Evolutionary conservation across 768 basidiomycete species (phyloP).

Genomic region (Gymnopilus junonius): DNA sequence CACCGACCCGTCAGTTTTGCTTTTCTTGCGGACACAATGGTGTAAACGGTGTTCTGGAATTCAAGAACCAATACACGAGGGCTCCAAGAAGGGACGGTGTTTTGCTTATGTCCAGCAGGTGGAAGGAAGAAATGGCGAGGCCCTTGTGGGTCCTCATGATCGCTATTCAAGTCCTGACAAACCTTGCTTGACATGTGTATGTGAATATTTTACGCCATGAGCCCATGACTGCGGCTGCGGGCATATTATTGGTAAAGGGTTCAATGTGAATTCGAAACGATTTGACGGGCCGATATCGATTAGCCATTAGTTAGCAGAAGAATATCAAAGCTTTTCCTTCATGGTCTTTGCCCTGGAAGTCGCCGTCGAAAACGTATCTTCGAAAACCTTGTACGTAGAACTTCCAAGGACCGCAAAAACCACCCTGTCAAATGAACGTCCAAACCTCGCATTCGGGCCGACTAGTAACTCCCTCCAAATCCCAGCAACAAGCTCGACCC

Average conservation of each 20-base stretch:
- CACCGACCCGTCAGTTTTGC: background rate
- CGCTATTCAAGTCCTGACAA: no score
- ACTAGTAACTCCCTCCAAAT: constrained; percentile 67
- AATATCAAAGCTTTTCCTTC: background rate
- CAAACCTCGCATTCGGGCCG: constrained; percentile 53
- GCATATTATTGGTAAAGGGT: no score
- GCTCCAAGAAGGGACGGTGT: background rate
- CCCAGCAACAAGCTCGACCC: constrained; percentile 56
- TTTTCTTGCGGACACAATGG: background rate
- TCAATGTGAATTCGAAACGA: no score
- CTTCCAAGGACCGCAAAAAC: constrained; percentile 59
- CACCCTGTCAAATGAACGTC: constrained; percentile 60
- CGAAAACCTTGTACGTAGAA: constrained; percentile 27
- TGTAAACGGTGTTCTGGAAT: background rate
- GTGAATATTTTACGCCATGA: background rate
- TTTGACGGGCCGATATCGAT: no score
- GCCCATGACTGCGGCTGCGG: no score
- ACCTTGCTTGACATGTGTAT: background rate
- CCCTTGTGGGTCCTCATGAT: background rate
- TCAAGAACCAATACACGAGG: background rate
- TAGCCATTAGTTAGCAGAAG: no score
- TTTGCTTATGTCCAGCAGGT: background rate
- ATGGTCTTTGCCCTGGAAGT: background rate
- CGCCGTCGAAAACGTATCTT: constrained; percentile 15
- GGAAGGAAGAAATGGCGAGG: background rate